Base-by-base conservation (phyloP, 2,329 filamentous ascomycete species). In the Stagonosporopsis chrysanthemi region DNA sequence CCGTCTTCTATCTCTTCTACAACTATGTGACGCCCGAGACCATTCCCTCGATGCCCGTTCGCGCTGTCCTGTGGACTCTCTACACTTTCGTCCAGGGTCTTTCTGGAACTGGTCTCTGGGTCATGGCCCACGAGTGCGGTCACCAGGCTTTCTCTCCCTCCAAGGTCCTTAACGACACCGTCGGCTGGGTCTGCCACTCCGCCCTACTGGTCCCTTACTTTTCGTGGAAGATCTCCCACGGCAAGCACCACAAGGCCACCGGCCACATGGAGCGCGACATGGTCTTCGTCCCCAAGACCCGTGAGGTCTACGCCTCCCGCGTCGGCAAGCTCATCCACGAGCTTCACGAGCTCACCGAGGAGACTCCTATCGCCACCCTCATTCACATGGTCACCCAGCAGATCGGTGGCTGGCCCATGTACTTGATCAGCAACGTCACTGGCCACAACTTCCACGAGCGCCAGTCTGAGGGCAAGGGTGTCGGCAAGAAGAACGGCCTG, bases 211-310 rank as follows among this genome's bases (percentile, higher is more conserved):
- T 99, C 45, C 95, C 95, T 22, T 99, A 98, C 83, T 99, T 97
- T 83, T 96, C 92, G 76, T 99, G 95, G 95, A 96, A 99, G 83
- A 93, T 98, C 80, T 97, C 92, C 66, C 95, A 99, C 82, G 90
- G 92, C 83, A 97, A 97, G 87, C 95, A 99, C 84, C 95, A 99
- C 90, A 98, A 98, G 86, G 92, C 93, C 64, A 99, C 95, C 36
- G 95, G 93, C 70, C 87, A 99, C 84, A 88, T 99, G 81, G 92
- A 96, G 81, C 91, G 94, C 68, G 95, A 99, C 80, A 99, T 99
- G 95, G 95, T 98, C 63, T 98, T 97, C 77, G 84, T 98, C n/a
- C 95, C 95, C 59, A 91, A 91, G 80, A 97, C 92, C 53, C 89
- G 93, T 57, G 87, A 95, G 66, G 81, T 90, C 75, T 93, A 90